These are phyloP conservation scores for Moniliella sp. DNA, from an alignment of 1,284 basidiomycete genomes.

Conservation along the genomic window DNA sequence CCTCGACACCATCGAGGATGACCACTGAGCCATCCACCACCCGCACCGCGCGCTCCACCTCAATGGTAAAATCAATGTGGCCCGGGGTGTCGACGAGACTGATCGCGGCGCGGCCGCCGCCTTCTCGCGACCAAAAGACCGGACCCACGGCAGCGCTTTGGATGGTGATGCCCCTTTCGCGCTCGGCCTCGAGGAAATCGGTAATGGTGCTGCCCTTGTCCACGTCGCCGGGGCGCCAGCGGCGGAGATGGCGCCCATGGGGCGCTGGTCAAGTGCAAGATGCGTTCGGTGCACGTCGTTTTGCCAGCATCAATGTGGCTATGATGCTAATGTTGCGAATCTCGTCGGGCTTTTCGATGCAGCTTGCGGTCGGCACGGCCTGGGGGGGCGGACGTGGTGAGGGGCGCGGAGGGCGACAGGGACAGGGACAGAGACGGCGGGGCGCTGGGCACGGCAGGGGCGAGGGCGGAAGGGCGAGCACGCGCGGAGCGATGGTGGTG, in stretches of 20 bases:
- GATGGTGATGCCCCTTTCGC: slow-evolving; percentile 71
- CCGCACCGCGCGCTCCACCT: slow-evolving; percentile 70
- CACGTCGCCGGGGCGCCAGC: slow-evolving; percentile 39
- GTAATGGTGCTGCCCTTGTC: slow-evolving; percentile 74
- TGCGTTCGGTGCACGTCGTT: slow-evolving; percentile 69
- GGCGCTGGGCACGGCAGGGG: no score
- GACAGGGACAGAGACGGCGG: no score
- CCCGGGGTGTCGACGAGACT: slow-evolving; percentile 76
- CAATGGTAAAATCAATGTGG: slow-evolving; percentile 81
- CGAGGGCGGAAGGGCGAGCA: no score
- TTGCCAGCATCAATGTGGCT: slow-evolving; percentile 52
- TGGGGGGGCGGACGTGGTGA: no score
- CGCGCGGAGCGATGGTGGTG: no score
- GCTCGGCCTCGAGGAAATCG: slow-evolving; percentile 67
- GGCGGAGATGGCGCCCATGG: slow-evolving; percentile 37
- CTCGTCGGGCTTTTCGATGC: slow-evolving; percentile 1
- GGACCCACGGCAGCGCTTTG: slow-evolving; percentile 67
- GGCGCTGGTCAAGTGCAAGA: slow-evolving; percentile 54
- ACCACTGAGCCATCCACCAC: slow-evolving; percentile 72
- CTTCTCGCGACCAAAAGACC: slow-evolving; percentile 47
- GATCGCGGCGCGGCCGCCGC: slow-evolving; percentile 36
- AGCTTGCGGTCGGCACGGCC: no score
- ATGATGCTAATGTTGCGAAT: slow-evolving; percentile 20
- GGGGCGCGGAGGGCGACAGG: no score
- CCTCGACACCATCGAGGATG: slow-evolving; percentile 67